Evolutionary conservation across 1,284 basidiomycete genomes (phyloP).

Genomic region (Puccinia polysora): DNA sequence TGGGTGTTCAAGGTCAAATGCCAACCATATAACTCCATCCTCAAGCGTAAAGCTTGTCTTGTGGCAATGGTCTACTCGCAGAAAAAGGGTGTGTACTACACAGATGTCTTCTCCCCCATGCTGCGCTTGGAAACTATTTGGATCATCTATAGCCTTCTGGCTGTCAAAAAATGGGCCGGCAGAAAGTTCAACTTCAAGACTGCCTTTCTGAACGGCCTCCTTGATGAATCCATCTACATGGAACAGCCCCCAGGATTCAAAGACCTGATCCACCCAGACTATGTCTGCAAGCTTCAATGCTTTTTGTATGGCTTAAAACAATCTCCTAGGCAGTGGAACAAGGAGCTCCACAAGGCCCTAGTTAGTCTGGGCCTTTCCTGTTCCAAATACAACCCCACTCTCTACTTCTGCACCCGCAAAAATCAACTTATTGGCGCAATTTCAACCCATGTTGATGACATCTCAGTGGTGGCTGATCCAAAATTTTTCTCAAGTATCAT

Average conservation of each 20-base stretch:
- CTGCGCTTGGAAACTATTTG: constrained; percentile 3
- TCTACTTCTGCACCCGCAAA: not conserved
- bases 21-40: not conserved
- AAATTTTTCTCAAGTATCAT: not conserved
- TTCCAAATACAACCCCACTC: not conserved
- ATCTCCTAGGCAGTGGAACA: not conserved
- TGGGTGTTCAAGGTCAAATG: constrained; percentile 6
- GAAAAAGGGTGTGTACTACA: constrained; percentile 38
- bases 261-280: not conserved
- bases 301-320: constrained; percentile 16
- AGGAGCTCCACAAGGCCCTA: not conserved
- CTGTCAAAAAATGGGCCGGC: not conserved
- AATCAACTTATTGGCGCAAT: not conserved
- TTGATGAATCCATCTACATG: constrained; percentile 32
- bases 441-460: not conserved
- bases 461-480: not conserved
- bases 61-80: constrained; percentile 43
- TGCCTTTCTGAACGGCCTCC: constrained; percentile 22
- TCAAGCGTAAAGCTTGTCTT: not conserved
- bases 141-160: constrained; percentile 14
- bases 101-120: constrained; percentile 38
- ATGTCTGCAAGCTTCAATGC: not conserved
- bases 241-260: constrained; percentile 21
- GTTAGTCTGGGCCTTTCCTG: not conserved
- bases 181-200: constrained; percentile 34